phyloP scores from a whole-genome alignment of 306 rosid species.

The Lotus japonicus region DNA sequence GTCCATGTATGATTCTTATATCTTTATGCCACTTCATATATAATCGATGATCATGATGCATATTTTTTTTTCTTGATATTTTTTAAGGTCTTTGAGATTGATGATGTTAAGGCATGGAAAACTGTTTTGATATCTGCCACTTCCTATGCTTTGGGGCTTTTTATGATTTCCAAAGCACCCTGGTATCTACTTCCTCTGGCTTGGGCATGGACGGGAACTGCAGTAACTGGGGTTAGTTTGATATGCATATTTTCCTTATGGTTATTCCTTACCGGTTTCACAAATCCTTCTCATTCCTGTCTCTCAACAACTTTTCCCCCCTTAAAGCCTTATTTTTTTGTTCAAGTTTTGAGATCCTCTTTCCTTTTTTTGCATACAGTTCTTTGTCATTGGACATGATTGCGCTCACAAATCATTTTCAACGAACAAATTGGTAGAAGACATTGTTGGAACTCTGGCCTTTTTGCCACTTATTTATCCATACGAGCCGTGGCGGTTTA shows the following conservation, averaged over 20 bases:
- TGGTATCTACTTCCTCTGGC: slow-evolving; percentile 98
- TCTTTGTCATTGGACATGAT: slow-evolving; percentile 97
- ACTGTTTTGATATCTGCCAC: slow-evolving; percentile 73
- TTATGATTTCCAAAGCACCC: slow-evolving; percentile 81
- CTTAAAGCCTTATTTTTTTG: background rate
- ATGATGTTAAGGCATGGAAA: slow-evolving; percentile 75
- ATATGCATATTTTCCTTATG: background rate
- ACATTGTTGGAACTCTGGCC: slow-evolving; percentile 89
- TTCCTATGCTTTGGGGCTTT: slow-evolving; percentile 80
- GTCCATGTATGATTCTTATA: background rate
- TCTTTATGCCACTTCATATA: background rate
- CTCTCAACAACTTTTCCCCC: background rate
- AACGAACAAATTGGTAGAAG: slow-evolving; percentile 89
- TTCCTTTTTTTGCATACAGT: slow-evolving; percentile 35
- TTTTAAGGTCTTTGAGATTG: slow-evolving; percentile 78
- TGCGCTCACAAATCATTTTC: slow-evolving; percentile 97
- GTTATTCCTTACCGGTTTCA: background rate
- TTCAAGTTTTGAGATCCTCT: slow-evolving; percentile 25
- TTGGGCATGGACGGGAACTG: slow-evolving; percentile 99
- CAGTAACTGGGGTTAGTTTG: slow-evolving; percentile 87
- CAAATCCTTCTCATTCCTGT: background rate
- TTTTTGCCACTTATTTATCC: slow-evolving; percentile 93
- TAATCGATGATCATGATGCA: background rate
- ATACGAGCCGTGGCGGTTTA: slow-evolving; percentile 96
- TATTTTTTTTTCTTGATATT: background rate